Conservation (phyloP, 345 rosid species). For the Euclidium syriacum region DNA sequence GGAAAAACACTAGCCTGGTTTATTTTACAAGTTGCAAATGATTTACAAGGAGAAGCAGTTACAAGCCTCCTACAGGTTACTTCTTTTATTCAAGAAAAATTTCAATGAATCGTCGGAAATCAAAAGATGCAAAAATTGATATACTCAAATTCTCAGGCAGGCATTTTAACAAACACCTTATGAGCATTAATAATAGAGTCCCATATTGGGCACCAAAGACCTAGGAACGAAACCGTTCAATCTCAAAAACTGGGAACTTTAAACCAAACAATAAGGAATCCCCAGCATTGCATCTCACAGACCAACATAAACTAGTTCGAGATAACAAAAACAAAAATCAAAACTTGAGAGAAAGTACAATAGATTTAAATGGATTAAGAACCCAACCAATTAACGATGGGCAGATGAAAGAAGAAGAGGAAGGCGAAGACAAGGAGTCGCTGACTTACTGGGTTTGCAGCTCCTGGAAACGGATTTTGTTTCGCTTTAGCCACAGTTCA, state of each 20-base stretch:
- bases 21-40: too few species aligned
- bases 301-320: too few species aligned
- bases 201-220: not conserved
- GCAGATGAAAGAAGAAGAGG: not conserved
- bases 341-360: too few species aligned
- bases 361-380: not conserved
- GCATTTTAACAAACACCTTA: conserved; percentile 26
- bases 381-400: not conserved
- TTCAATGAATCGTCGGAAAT: too few species aligned
- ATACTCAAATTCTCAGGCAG: not conserved
- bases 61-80: not conserved
- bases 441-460: conserved; percentile 26
- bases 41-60: too few species aligned
- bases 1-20: not conserved
- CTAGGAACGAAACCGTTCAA: not conserved
- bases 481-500: conserved; percentile 18
- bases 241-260: too few species aligned
- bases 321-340: too few species aligned
- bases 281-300: too few species aligned
- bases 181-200: not conserved
- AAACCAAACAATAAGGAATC: too few species aligned
- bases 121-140: not conserved
- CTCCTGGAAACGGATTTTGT: not conserved
- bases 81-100: too few species aligned
- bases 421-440: conserved; percentile 8